Evolutionary conservation across 163 green algal species (phyloP), one percentile per base, ranked within the genome.

Genomic region (Chlamydomonas reinhardtii): DNA sequence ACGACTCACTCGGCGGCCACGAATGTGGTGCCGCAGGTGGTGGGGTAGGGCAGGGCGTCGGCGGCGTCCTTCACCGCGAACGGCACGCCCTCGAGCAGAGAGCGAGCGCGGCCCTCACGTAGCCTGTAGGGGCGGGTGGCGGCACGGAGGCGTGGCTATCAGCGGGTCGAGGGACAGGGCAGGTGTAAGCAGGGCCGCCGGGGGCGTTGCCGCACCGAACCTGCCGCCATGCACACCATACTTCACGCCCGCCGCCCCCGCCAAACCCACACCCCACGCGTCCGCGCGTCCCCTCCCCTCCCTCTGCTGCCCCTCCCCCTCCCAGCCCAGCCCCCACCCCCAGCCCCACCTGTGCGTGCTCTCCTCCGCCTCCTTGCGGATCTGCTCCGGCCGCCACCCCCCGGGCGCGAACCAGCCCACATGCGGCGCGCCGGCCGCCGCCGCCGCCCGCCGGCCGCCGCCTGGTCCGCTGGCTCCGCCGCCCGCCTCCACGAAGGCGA

Each of bases 21-120:
- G 72, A 93, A 96, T 48, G 69, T 74, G 0, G 94, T 97, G 68
- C 95, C 95, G 4, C 61, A 84, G 31, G 94, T 94, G n/a, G 93
- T 97, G 52, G 74, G 68, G 83, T 96, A 95, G 12, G 90, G 89
- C 37, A 90, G 43, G 4, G 90, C 92, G 84, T 97, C 93, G 16
- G 92, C 74, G 54, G 85, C 69, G 82, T 98, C 95, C 72, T 96
- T 98, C 4, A 96, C 90, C n/a, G 90, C 90, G 84, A 92, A 96
- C 0, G 93, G 93, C 56, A 98, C 92, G 17, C 95, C 94, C 64
- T 97, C 94, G 75, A 96, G 83, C 2, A 91, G 25, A 2, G 92
- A 95, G 5, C 73, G 72, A 0, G 43, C 16, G 20, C 1, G n/a
- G 32, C 76, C 62, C 4, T 32, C 68, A 16, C n/a, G 37, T 9